Percentiles rank a stretch among this genome's conserved stretches.
phyloP scores from a whole-genome alignment of 768 basidiomycete genomes.

The Xerocomellus amylosporus region DNA sequence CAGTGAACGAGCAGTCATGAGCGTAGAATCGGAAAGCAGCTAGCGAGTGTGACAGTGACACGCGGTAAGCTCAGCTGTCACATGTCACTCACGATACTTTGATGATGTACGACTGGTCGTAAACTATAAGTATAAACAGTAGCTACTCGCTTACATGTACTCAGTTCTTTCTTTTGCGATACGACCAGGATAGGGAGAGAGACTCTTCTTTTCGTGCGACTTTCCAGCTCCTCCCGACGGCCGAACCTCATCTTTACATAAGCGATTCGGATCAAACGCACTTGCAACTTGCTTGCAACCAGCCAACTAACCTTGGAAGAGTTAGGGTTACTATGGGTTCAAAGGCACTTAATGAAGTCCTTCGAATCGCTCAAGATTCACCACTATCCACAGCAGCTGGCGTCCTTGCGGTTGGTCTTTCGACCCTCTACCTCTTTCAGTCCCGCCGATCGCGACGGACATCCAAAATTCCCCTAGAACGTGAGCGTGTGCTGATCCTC shows the following conservation, averaged over 20 bases:
- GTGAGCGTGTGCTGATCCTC: slow-evolving; percentile 76
- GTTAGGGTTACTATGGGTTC: slow-evolving; percentile 2
- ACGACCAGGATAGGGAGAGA: no score
- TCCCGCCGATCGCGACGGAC: slow-evolving; percentile 28
- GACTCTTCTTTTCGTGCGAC: no score
- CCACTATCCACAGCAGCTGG: slow-evolving; percentile 11
- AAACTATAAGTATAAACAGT: no score
- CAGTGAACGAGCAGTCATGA: background rate
- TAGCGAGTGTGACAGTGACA: no score
- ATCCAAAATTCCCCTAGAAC: slow-evolving; percentile 35
- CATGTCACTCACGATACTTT: no score
- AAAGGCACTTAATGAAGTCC: slow-evolving; percentile 1
- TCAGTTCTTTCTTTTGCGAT: no score
- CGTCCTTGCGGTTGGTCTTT: slow-evolving; percentile 13
- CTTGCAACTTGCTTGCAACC: background rate
- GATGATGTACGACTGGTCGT: no score
- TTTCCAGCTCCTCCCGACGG: no score
- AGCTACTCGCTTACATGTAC: no score
- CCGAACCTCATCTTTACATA: slow-evolving; percentile 4
- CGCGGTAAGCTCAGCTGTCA: no score
- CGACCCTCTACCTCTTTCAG: slow-evolving; percentile 18
- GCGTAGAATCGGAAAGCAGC: no score
- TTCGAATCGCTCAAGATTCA: slow-evolving; percentile 2
- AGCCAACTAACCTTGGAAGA: background rate
- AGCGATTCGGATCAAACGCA: background rate